These are phyloP conservation scores for Solanum medicagineum DNA, from an alignment of 257 asterid species.

Conservation along the genomic window DNA sequence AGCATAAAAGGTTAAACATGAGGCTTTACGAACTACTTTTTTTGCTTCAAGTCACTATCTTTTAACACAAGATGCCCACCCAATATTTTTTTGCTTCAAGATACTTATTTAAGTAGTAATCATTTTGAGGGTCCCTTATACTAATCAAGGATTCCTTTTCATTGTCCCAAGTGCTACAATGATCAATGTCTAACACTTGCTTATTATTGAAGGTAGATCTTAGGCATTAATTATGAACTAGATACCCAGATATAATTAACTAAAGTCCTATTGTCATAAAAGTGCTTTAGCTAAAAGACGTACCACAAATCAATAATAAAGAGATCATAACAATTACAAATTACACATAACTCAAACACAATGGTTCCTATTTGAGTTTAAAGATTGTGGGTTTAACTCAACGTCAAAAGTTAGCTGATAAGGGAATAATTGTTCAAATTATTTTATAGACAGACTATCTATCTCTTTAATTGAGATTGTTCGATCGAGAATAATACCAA, in stretches of 20 bases:
- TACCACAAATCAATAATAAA: neutral
- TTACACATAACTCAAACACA: neutral
- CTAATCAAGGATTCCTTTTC: neutral
- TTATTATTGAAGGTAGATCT: neutral
- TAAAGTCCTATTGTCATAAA: neutral
- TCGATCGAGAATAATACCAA: neutral
- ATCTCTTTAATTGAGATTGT: neutral
- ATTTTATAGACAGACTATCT: neutral
- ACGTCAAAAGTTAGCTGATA: neutral
- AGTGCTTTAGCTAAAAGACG: neutral
- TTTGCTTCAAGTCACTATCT: slow-evolving; percentile 23
- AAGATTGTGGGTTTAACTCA: neutral
- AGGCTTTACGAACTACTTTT: slow-evolving; percentile 25
- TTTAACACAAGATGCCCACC: slow-evolving; percentile 42
- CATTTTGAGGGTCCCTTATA: neutral
- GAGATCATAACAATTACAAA: neutral
- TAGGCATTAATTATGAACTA: neutral
- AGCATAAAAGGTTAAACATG: slow-evolving; percentile 36
- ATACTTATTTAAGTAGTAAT: neutral
- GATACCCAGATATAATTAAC: neutral
- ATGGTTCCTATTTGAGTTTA: neutral
- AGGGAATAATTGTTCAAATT: too few species aligned
- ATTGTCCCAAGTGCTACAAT: neutral
- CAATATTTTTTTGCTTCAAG: slow-evolving; percentile 1
- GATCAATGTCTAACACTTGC: neutral